Percentiles rank a stretch among this genome's conserved stretches.
phyloP scores from a whole-genome alignment of 2,329 filamentous ascomycete species.

The Monilinia vaccinii-corymbosi region DNA sequence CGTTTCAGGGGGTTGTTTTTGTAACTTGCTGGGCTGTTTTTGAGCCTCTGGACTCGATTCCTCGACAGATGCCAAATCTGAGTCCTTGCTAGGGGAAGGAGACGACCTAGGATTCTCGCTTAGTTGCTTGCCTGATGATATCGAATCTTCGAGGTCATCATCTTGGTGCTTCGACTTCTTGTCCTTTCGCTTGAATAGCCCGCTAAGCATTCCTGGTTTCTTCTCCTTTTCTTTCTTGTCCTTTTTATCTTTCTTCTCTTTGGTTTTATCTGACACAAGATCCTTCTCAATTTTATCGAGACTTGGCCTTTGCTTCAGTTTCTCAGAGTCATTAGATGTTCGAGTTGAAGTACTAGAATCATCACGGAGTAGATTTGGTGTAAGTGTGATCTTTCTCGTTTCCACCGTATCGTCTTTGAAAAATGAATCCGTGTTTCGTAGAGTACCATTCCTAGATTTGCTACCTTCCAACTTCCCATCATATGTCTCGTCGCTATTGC shows the following conservation, averaged over 20 bases:
- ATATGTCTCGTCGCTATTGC: slow-evolving; percentile 60
- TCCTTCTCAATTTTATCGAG: slow-evolving; percentile 70
- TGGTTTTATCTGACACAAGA: slow-evolving; percentile 51
- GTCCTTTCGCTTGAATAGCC: slow-evolving; percentile 39
- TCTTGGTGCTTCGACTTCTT: slow-evolving; percentile 42
- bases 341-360: slow-evolving; percentile 44
- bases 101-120: slow-evolving; percentile 34
- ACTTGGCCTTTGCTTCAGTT: slow-evolving; percentile 51
- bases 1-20: slow-evolving; percentile 45
- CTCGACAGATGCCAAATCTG: slow-evolving; percentile 21
- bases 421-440: slow-evolving; percentile 91
- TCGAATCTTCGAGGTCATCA: slow-evolving; percentile 39
- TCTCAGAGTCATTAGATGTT: slow-evolving; percentile 37
- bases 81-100: slow-evolving; percentile 28
- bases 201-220: slow-evolving; percentile 55
- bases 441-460: slow-evolving; percentile 73
- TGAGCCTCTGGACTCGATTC: slow-evolving; percentile 34
- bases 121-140: slow-evolving; percentile 28
- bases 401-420: slow-evolving; percentile 94
- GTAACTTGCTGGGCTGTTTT: slow-evolving; percentile 56
- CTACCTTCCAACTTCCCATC: slow-evolving; percentile 45
- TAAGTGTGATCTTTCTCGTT: slow-evolving; percentile 94
- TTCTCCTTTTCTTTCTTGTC: slow-evolving; percentile 47
- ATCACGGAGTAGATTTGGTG: slow-evolving; percentile 82
- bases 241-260: slow-evolving; percentile 59